Evolutionary conservation across 208 protist genomes (phyloP), one percentile per base, ranked within the genome.

Genomic region (Strigomonas galati): DNA sequence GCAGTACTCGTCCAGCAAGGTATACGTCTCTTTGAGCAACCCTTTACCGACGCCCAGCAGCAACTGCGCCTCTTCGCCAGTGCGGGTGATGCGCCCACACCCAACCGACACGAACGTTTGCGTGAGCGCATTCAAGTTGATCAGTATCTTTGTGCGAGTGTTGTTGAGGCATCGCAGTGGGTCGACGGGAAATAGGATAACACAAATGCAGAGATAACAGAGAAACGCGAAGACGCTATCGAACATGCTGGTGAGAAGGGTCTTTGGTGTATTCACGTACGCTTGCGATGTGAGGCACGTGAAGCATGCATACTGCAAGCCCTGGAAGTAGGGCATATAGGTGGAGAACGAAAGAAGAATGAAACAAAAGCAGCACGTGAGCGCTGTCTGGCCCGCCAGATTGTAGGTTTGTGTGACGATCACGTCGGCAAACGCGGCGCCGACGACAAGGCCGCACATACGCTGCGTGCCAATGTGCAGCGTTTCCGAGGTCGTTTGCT

Each of bases 101-200:
- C 81, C 74, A 0, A 83, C 43, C 0, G 58, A 58, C 17, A 78
- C 48, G 35, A 72, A 69, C 6, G 26, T 52, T 57, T 78, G 72
- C 49, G 53, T 57, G 48, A 78, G 21, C 5, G n/a, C 55, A 48
- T 78, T 78, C 21, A 68, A 12, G 44, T 67, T 65, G 30, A 69
- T 62, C 48, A 78, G 69, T 14, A 67, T 53, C 40, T 63, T 54
- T 9, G 72, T 78, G 31, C 72, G 65, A 0, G 46, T 69, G 53
- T 82, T 82, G 67, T 74, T 72, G 37, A 86, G 63, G 14, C 79
- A 63, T 12, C 76, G 74, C 30, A 86, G 74, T 0, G 80, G 67
- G 48, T 86, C 80, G 10, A 86, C 65, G 6, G 80, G 80, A 59
- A 86, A 86, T 26, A 86, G 14, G 30, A 86, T 58, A 6, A 76